Base-by-base conservation (phyloP, 1,139 yeast genomes). In the Debaryomyces coudertii region DNA sequence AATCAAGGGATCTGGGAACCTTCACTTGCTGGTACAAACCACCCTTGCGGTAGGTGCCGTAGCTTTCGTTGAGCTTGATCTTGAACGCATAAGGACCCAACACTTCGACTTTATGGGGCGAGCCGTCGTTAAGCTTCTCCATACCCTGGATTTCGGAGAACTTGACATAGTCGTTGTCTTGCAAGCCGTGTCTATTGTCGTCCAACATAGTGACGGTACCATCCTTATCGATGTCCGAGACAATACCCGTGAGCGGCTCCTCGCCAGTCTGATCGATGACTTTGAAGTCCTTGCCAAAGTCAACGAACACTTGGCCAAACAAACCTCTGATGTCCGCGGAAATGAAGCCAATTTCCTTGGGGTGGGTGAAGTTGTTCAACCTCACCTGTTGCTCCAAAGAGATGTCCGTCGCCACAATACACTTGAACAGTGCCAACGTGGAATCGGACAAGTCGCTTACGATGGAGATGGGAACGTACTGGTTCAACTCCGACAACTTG, bases 21-120 rank as follows among this genome's bases (percentile, higher is more conserved):
- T 92, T 92, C 36, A 92, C 97, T 69, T 95, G 96, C 14, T 90
- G 87, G 71, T 89, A 93, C 46, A 88, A 76, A 50, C 99, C 99
- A 38, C 97, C 97, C 60, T 82, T 84, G 45, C 73, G 66, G 62
- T 90, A 93, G 8, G 75, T 68, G 20, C 96, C 96, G 64, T 66
- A 73, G 34, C 67, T 58, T 29, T 71, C 71, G 53, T 78, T 80
- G 47, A 80, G 71, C 43, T 79, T 75, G 53, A 93, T 82, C 60
- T 82, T 84, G 73, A 88, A 93, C 3, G 98, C 95, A 62, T 82
- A 92, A 15, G 99, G 99, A 7, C 99, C 99, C 54, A 87, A 76
- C 1, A 90, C 97, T 63, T 85, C 87, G 46, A 93, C 80, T 58
- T 86, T 85, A 61, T 78, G 82, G 2, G 93, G 82, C 44, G 77